phyloP scores from a whole-genome alignment of 495 filamentous ascomycete genomes.

The Penicillium cataractarum region DNA sequence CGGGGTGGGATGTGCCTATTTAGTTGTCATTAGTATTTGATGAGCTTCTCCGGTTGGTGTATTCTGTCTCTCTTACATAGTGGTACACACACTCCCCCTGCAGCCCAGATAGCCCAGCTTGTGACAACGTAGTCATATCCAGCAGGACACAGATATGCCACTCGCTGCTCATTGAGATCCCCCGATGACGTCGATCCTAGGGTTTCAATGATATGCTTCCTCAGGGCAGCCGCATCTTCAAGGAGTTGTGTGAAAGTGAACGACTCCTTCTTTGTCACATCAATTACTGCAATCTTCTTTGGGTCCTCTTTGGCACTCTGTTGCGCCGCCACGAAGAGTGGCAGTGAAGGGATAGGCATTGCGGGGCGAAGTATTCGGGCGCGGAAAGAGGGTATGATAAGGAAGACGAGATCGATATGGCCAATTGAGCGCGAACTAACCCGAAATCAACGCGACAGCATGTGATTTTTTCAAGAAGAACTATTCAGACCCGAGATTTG shows the following conservation, averaged over 20 bases:
- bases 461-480: background rate
- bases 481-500: background rate
- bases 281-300: conserved; percentile 70
- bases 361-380: background rate
- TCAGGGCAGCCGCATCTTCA: conserved; percentile 68
- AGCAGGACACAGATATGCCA: conserved; percentile 85
- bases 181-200: conserved; percentile 42
- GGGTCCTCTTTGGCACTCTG: conserved; percentile 61
- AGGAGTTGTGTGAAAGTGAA: conserved; percentile 84
- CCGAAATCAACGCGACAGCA: background rate
- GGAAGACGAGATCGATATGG: background rate
- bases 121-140: conserved; percentile 92
- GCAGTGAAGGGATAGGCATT: conserved; percentile 64
- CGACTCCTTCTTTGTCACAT: conserved; percentile 67
- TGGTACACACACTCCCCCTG: conserved; percentile 47
- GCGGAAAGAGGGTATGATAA: background rate
- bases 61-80: conserved; percentile 32
- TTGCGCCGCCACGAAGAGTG: conserved; percentile 68
- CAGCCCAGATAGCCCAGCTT: conserved; percentile 48
- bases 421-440: background rate
- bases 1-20: conserved; percentile 50
- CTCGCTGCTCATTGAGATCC: conserved; percentile 70
- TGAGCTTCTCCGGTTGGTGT: background rate
- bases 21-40: conserved; percentile 1
- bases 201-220: conserved; percentile 62